Evolutionary conservation across 2,329 filamentous ascomycete genomes (phyloP), one percentile per base, ranked within the genome.

Genomic region (Neodidymelliopsis sp.): DNA sequence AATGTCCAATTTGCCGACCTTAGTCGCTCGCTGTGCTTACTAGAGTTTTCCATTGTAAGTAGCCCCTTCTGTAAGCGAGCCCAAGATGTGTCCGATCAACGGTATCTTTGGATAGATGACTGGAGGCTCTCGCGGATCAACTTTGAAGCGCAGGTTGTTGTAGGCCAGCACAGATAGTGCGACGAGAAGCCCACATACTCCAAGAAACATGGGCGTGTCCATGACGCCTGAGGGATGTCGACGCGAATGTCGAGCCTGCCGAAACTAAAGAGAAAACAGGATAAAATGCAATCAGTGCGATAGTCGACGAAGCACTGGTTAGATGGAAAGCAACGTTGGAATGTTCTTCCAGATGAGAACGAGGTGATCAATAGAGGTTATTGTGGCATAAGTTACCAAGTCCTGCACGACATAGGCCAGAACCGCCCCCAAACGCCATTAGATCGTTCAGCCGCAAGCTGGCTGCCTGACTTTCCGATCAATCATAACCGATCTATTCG

Each of bases 81-180:
- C 74, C 20, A 81, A 59, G 15, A 79, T 66, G 53, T 81, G 79
- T 2, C 79, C 79, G 29, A 81, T 54, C 22, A 76, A 63, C 0
- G 79, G 79, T 24, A 81, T 67, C 12, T 33, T 65, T 0, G 75
- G 66, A 18, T 70, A 70, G 18, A 79, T 20, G 0, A 74, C 47
- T 3, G 77, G 76, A 7, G 79, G 79, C 47, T 81, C 79, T 36
- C 67, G 62, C 7, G 71, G 59, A 31, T 70, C 60, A 6, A 55
- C 33, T 34, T 60, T 54, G 10, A 56, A 42, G 7, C 54, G 40
- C 8, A 60, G 34, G 9, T 56, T n/a, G 8, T 50, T 49, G 10
- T 38, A 19, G 6, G 54, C 16, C n/a, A 57, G 18, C 15, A 42
- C 36, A 10, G 38, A 16, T 5, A 48, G 33, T 9, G 56, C 49